These are phyloP conservation scores for Erigeron canadensis DNA, from an alignment of 129 eudicot species.

Conservation along the genomic window DNA sequence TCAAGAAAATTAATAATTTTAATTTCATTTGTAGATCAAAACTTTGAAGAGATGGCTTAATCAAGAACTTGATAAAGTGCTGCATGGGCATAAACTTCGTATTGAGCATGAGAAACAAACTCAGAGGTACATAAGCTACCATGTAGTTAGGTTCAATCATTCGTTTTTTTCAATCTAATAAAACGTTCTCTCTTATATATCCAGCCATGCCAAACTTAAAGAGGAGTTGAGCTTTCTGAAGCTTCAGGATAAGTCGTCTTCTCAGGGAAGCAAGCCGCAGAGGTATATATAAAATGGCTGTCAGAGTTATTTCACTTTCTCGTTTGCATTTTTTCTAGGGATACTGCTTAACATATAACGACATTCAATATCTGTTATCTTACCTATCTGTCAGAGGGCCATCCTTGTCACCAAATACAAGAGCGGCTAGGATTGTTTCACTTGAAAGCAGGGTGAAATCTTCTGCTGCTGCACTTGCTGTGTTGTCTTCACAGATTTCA, in stretches of 20 bases:
- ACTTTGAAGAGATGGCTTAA: conserved; percentile 84
- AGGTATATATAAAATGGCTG: conserved; percentile 38
- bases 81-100: conserved; percentile 83
- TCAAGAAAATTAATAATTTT: conserved; percentile 8
- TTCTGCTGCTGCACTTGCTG: conserved; percentile 64
- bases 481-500: conserved; percentile 79
- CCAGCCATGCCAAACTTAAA: conserved; percentile 76
- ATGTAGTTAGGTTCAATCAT: conserved; percentile 2
- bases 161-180: background rate
- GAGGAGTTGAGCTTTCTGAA: conserved; percentile 80
- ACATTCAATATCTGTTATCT: conserved; percentile 11
- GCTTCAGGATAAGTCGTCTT: conserved; percentile 72
- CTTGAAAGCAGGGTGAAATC: conserved; percentile 79
- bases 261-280: conserved; percentile 53
- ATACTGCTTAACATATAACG: background rate
- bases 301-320: background rate
- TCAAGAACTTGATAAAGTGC: conserved; percentile 83
- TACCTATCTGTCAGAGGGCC: conserved; percentile 41
- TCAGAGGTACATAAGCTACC: conserved; percentile 56
- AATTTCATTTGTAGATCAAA: conserved; percentile 50
- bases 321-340: background rate
- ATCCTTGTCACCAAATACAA: conserved; percentile 69
- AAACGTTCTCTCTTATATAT: conserved; percentile 25
- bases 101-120: conserved; percentile 77
- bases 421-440: conserved; percentile 78